These are phyloP conservation scores for Trichophyton benhamiae DNA, from an alignment of 2,329 filamentous ascomycete species.

Conservation along the genomic window DNA sequence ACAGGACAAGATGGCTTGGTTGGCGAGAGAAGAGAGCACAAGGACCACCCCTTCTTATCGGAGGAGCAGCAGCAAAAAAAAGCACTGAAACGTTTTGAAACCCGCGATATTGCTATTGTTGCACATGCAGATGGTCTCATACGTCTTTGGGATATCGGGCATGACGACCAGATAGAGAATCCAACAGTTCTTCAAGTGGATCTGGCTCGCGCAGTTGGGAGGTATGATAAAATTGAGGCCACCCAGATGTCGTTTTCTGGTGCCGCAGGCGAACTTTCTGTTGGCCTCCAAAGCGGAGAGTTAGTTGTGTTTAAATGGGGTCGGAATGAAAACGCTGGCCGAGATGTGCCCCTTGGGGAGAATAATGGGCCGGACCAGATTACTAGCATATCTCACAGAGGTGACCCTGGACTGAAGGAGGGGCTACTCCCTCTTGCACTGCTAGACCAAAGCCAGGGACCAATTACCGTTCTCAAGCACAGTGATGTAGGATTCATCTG, in stretches of 20 bases:
- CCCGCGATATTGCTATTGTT: slow-evolving; percentile 71
- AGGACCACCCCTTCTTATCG: slow-evolving; percentile 65
- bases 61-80: slow-evolving; percentile 60
- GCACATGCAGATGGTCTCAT: slow-evolving; percentile 85
- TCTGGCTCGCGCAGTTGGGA: slow-evolving; percentile 65
- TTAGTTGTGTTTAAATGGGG: slow-evolving; percentile 79
- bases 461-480: slow-evolving; percentile 65
- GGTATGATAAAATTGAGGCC: slow-evolving; percentile 65
- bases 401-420: slow-evolving; percentile 62
- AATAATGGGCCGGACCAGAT: slow-evolving; percentile 56
- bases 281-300: slow-evolving; percentile 73
- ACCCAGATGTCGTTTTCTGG: slow-evolving; percentile 68
- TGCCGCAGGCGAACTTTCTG: slow-evolving; percentile 72
- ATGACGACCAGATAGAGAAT: slow-evolving; percentile 90
- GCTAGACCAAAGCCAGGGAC: slow-evolving; percentile 70
- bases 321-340: slow-evolving; percentile 60
- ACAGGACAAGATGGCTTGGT: slow-evolving; percentile 73
- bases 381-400: slow-evolving; percentile 59
- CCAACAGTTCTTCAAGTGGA: slow-evolving; percentile 70
- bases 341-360: slow-evolving; percentile 40
- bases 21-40: slow-evolving; percentile 74
- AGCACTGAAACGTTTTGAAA: slow-evolving; percentile 63
- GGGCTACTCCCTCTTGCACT: slow-evolving; percentile 69
- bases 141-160: slow-evolving; percentile 84
- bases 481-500: slow-evolving; percentile 92